phyloP scores from a whole-genome alignment of 1,139 yeast genomes.

The Petasospora rhodanensis region DNA sequence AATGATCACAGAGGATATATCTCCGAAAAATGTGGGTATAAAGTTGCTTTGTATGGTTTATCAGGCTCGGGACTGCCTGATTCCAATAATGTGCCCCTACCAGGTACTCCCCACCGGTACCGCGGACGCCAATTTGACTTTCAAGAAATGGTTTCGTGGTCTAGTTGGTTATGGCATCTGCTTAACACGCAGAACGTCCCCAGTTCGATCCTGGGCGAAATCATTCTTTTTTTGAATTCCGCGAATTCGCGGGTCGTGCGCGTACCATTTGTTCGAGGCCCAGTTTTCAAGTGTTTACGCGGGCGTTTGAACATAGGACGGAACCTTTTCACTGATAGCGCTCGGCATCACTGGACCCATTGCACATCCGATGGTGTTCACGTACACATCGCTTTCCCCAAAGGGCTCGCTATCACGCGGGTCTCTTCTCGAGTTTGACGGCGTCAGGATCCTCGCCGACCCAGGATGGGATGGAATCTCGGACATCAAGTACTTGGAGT shows the following conservation, averaged over 20 bases:
- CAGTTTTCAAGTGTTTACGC: no score
- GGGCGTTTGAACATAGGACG: neutral
- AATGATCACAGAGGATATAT: no score
- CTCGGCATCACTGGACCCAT: no score
- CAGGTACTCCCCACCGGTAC: no score
- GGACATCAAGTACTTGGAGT: constrained; percentile 41
- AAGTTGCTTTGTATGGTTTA: no score
- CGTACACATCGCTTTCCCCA: constrained; percentile 19
- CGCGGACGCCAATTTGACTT: neutral
- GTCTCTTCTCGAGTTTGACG: constrained; percentile 34
- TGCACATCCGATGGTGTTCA: constrained; percentile 19
- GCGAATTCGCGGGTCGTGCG: neutral
- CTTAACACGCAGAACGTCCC: constrained; percentile 99
- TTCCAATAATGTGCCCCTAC: no score
- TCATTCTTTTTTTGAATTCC: constrained; percentile 39
- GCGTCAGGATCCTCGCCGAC: constrained; percentile 56
- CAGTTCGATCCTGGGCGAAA: constrained; percentile 99
- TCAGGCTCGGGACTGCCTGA: no score
- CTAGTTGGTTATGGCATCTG: constrained; percentile 99
- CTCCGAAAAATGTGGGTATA: no score
- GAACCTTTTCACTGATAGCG: neutral
- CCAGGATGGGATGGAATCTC: constrained; percentile 67
- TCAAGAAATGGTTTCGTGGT: constrained; percentile 64
- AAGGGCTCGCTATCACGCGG: constrained; percentile 27
- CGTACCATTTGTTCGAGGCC: constrained; percentile 1